Conservation (phyloP, 78 protist genomes). For the Bodo saltans region DNA sequence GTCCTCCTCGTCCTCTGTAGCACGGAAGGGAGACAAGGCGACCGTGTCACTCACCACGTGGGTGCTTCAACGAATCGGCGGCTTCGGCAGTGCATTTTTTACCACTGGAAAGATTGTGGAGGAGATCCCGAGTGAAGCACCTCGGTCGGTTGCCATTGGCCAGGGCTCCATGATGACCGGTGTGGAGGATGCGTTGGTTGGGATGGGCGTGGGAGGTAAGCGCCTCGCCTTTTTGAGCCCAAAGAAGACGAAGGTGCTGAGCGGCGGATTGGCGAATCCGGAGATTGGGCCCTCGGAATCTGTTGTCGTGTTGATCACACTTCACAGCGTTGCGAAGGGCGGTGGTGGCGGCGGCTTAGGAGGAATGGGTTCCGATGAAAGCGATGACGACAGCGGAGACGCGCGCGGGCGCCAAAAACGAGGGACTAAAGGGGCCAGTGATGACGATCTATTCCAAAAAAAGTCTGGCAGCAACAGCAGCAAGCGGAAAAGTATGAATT, state of each 20-base stretch:
- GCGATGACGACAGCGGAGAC: no score
- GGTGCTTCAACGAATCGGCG: neutral
- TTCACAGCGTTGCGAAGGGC: no score
- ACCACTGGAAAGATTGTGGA: neutral
- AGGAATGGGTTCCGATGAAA: no score
- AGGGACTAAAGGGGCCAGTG: no score
- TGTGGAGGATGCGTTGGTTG: neutral
- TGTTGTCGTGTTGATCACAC: neutral
- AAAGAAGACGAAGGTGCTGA: neutral
- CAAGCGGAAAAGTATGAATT: no score
- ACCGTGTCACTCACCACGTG: neutral
- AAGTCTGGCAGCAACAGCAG: no score
- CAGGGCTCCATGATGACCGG: neutral
- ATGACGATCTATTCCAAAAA: no score
- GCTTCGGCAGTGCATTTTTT: neutral
- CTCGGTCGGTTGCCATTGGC: neutral
- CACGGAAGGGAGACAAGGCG: neutral
- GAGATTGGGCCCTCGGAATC: neutral
- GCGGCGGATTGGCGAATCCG: neutral
- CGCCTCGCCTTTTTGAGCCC: neutral
- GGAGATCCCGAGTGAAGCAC: neutral
- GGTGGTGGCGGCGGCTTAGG: no score
- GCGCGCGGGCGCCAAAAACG: no score
- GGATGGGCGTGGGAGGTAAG: neutral
- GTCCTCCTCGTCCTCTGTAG: neutral